A percentile compares a stretch with the other conserved stretches of the same genome.
phyloP scores from a whole-genome alignment of 495 filamentous ascomycete genomes.

The Chaetomidium leptoderma region DNA sequence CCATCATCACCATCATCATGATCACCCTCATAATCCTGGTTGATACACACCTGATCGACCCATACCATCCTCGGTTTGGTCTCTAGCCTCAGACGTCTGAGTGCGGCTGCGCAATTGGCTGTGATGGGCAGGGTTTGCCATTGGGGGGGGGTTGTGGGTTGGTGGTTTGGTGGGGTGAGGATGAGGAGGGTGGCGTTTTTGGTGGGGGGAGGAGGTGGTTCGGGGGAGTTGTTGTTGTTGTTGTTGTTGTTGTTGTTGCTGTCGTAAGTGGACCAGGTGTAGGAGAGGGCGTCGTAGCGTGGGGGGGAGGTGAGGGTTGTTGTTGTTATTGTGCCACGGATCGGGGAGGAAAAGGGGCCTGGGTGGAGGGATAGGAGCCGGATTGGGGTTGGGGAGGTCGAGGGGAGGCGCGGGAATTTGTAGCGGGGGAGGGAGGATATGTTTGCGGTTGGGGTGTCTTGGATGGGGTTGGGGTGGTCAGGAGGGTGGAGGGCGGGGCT shows the following conservation, averaged over 20 bases:
- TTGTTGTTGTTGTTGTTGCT: background rate
- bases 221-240: background rate
- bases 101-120: background rate
- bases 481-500: background rate
- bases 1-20: no score
- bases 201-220: no score
- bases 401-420: slow-evolving; percentile 2
- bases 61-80: background rate
- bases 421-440: background rate
- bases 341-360: background rate
- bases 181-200: background rate
- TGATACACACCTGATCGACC: background rate
- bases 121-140: background rate
- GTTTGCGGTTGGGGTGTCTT: background rate
- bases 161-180: no score
- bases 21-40: background rate
- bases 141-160: background rate
- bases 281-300: slow-evolving; percentile 23
- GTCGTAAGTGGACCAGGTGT: background rate
- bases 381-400: background rate
- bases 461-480: background rate
- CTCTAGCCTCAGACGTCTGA: background rate
- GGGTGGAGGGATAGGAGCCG: slow-evolving; percentile 11
- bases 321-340: slow-evolving; percentile 1
- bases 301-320: background rate